Base-by-base conservation (phyloP, 2,329 filamentous ascomycete genomes). In the Fusarium setosum region DNA sequence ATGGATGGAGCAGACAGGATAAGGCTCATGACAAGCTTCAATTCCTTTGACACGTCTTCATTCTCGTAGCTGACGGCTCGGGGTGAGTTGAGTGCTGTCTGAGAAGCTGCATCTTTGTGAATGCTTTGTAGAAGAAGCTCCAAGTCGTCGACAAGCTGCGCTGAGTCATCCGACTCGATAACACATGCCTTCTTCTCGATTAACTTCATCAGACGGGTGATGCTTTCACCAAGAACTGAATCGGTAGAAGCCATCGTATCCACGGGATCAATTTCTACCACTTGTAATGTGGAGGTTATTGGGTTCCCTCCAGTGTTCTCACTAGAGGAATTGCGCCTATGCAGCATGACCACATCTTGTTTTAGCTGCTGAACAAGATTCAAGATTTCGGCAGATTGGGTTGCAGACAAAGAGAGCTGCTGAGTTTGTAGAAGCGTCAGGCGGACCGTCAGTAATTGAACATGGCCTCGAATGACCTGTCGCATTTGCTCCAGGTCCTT, bases 281-380 rank as follows among this genome's bases (percentile, higher is more conserved):
- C 17, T 2, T 17, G 20, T 3, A 13, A 8, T 20, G 31, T 18
- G 9, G 17, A 23, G 11, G 4, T 5, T 12, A 20, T 1, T 1
- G 6, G 29, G 0, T 2, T 10, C 0, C 2, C 11, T 5, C 3
- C 15, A 11, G 11, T 0, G 6, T 0, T 2, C 18, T 15, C 0
- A 0, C 1, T 10, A 32, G 31, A 11, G 1, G 4, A 1, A 1
- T 0, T 26, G 1, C 11, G 0, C 12, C 4, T 23, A 3, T 12
- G 20, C 1, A 17, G 6, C 0, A 37, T 12, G 0, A 11, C 4
- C 0, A 60, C 26, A 4, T 26, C 17, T 42, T 44, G 31, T 4
- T 20, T 42, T 0, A 60, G 24, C 0, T 58, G 20, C 1, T 40
- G 37, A 0, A 58, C 10, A 20, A 47, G 11, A 4, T 5, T 32